A percentile compares a stretch with the other conserved stretches of the same genome.
These are phyloP conservation scores for Tylopilus subfusipes DNA, from an alignment of 768 basidiomycete genomes.

Conservation along the genomic window DNA sequence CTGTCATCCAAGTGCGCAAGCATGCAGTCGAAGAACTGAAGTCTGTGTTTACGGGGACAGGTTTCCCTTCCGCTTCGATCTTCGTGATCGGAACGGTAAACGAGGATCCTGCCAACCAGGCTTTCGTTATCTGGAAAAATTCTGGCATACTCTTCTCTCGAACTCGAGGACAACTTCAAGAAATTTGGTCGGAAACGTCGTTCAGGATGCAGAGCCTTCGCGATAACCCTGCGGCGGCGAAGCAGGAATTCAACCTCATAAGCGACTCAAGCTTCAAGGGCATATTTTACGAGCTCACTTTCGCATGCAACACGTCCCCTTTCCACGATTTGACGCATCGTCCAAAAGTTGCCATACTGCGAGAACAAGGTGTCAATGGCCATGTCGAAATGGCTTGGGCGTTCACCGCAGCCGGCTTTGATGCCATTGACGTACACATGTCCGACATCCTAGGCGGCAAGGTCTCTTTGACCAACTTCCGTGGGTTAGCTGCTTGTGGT, in stretches of 20 bases:
- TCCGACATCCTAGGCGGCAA: conserved; percentile 83
- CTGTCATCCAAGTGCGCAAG: conserved; percentile 80
- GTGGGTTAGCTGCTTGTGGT: conserved; percentile 92
- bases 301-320: conserved; percentile 37
- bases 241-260: conserved; percentile 82
- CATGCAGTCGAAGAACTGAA: conserved; percentile 53
- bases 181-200: conserved; percentile 93
- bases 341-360: conserved; percentile 90
- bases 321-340: conserved; percentile 43
- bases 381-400: conserved; percentile 99
- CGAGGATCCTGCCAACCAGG: conserved; percentile 51
- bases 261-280: conserved; percentile 53
- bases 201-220: conserved; percentile 87
- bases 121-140: conserved; percentile 56
- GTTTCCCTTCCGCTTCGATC: conserved; percentile 75
- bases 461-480: conserved; percentile 63
- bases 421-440: conserved; percentile 97
- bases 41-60: conserved; percentile 58
- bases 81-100: conserved; percentile 74
- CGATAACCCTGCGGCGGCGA: conserved; percentile 73
- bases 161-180: conserved; percentile 69
- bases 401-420: conserved; percentile 91
- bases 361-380: conserved; percentile 98
- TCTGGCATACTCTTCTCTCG: conserved; percentile 55
- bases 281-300: conserved; percentile 74